phyloP scores from a whole-genome alignment of 352 stramenopile species.

The Phytophthora foliorum region DNA sequence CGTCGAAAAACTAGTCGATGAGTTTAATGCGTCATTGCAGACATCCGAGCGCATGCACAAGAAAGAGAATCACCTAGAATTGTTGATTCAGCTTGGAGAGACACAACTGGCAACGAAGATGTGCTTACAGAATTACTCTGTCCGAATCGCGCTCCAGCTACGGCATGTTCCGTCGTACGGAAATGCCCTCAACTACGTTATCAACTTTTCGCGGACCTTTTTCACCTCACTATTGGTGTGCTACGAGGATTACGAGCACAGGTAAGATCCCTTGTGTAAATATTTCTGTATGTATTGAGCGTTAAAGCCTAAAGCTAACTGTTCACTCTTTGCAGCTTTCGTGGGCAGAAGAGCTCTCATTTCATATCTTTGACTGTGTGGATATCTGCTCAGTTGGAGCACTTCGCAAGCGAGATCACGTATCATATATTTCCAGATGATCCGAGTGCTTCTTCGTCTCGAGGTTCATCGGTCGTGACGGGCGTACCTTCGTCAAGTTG shows the following conservation, averaged over 20 bases:
- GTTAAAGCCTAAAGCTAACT: neutral
- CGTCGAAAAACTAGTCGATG: slow-evolving; percentile 65
- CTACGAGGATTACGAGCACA: slow-evolving; percentile 84
- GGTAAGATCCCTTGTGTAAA: slow-evolving; percentile 30
- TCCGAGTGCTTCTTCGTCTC: slow-evolving; percentile 35
- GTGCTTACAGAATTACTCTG: slow-evolving; percentile 87
- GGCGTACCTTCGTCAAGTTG: slow-evolving; percentile 25
- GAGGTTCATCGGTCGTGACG: slow-evolving; percentile 21
- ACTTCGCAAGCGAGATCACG: slow-evolving; percentile 78
- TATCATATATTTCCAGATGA: slow-evolving; percentile 81
- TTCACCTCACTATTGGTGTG: slow-evolving; percentile 89
- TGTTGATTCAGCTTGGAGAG: slow-evolving; percentile 78
- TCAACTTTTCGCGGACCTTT: slow-evolving; percentile 85
- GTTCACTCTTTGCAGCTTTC: slow-evolving; percentile 55
- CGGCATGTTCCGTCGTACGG: slow-evolving; percentile 79
- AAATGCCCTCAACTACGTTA: slow-evolving; percentile 83
- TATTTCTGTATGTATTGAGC: neutral
- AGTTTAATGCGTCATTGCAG: slow-evolving; percentile 83
- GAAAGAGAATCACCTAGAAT: slow-evolving; percentile 81
- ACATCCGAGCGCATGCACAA: slow-evolving; percentile 86
- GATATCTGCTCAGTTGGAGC: slow-evolving; percentile 83
- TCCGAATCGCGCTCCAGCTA: slow-evolving; percentile 79
- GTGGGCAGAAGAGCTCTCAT: slow-evolving; percentile 74
- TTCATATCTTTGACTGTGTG: slow-evolving; percentile 86
- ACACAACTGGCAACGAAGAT: slow-evolving; percentile 78